Evolutionary conservation across 192 early-diverging fungal genomes (phyloP).

Genomic region (Irineochytrium annulatum): DNA sequence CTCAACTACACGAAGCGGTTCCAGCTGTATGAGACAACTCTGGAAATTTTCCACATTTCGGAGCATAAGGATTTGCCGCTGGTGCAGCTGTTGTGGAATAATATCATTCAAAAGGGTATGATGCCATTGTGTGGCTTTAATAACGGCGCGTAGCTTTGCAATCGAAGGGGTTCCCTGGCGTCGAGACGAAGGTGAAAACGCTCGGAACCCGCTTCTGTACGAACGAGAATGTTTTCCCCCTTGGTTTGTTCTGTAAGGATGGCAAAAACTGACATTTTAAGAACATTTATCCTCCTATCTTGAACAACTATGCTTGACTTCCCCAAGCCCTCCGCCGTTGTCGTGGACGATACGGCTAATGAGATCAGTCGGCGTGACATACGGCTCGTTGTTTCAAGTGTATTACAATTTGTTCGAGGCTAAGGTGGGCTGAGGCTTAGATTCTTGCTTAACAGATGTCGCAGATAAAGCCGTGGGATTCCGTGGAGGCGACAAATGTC

Average conservation of each 20-base stretch:
- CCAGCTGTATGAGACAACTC: slow-evolving; percentile 42
- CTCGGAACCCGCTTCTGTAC: slow-evolving; percentile 5
- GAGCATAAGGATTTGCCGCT: slow-evolving; percentile 44
- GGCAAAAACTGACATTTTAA: neutral
- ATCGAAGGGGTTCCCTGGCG: neutral
- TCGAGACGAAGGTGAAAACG: slow-evolving; percentile 13
- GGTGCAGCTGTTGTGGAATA: slow-evolving; percentile 15
- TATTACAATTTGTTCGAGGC: slow-evolving; percentile 23
- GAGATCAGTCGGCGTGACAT: slow-evolving; percentile 10
- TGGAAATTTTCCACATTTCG: slow-evolving; percentile 55
- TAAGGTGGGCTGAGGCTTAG: neutral
- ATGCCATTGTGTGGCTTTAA: neutral
- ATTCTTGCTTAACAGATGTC: slow-evolving; percentile 1
- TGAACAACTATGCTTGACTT: neutral
- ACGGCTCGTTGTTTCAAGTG: slow-evolving; percentile 16
- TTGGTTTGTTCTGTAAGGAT: slow-evolving; percentile 7
- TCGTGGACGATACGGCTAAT: slow-evolving; percentile 18
- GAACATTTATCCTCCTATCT: neutral
- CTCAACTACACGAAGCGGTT: slow-evolving; percentile 35
- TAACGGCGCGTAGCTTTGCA: neutral
- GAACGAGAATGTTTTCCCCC: slow-evolving; percentile 21
- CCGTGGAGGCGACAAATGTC: neutral
- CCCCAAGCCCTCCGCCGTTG: neutral
- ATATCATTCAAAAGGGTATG: slow-evolving; percentile 9
- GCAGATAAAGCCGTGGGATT: neutral